Conservation (phyloP, 164 flowering plant species). For the Vitis riparia region DNA sequence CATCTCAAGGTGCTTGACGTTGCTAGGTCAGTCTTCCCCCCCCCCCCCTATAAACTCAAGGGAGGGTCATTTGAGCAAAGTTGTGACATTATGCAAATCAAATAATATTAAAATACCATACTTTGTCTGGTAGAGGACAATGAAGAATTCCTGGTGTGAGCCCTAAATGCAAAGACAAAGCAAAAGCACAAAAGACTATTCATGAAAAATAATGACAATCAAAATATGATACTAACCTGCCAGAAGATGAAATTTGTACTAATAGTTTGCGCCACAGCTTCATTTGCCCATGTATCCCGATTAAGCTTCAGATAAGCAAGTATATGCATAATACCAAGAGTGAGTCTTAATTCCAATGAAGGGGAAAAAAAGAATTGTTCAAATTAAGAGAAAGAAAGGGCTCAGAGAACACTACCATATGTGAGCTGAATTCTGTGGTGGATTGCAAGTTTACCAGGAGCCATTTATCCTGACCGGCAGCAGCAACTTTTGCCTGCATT, state of each 20-base stretch:
- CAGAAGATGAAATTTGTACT: slow-evolving; percentile 87
- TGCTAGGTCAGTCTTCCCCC: no score
- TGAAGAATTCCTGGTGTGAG: not conserved
- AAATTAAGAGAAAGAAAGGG: not conserved
- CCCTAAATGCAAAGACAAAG: not conserved
- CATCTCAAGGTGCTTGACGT: no score
- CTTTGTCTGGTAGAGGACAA: no score
- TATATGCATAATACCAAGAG: slow-evolving; percentile 3
- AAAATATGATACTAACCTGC: slow-evolving; percentile 63
- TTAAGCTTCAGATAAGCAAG: slow-evolving; percentile 60
- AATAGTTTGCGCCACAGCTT: slow-evolving; percentile 93
- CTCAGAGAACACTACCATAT: slow-evolving; percentile 53
- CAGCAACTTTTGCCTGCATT: slow-evolving; percentile 82
- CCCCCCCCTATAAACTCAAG: no score
- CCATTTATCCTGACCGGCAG: slow-evolving; percentile 77
- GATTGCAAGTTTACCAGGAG: slow-evolving; percentile 91
- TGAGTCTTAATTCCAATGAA: slow-evolving; percentile 3
- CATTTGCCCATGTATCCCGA: slow-evolving; percentile 98
- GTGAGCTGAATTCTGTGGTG: slow-evolving; percentile 91
- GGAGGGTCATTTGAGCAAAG: no score
- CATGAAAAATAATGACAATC: not conserved
- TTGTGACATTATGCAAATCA: no score
- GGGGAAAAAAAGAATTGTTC: not conserved
- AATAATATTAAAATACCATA: no score
- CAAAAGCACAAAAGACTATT: not conserved